Percentiles rank a stretch among this genome's conserved stretches.
These are phyloP conservation scores for Glycyrrhiza uralensis DNA, from an alignment of 306 rosid species.

Conservation along the genomic window DNA sequence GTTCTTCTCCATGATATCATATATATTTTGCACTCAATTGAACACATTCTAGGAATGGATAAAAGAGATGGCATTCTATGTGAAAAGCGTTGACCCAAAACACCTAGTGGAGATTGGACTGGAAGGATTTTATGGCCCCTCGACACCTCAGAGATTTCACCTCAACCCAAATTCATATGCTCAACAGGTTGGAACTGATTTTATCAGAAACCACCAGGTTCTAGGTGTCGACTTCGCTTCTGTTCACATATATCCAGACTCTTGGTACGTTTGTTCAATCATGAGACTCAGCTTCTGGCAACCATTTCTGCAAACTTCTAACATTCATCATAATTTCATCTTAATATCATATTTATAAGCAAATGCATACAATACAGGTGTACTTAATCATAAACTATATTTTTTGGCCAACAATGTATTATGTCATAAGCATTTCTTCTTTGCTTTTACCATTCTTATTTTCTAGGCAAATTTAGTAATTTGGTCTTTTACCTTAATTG, in stretches of 20 bases:
- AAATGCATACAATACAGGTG: neutral
- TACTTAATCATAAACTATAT: neutral
- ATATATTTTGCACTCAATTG: conserved; percentile 3
- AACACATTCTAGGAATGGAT: conserved; percentile 68
- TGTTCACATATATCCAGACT: conserved; percentile 87
- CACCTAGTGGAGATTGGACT: conserved; percentile 85
- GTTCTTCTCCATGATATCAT: neutral
- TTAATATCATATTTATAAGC: neutral
- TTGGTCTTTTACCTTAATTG: too few species aligned
- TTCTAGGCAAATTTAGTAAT: too few species aligned
- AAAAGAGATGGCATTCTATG: conserved; percentile 81
- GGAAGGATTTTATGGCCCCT: conserved; percentile 96
- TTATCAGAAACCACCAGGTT: conserved; percentile 85
- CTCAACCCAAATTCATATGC: conserved; percentile 88
- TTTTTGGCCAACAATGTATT: neutral
- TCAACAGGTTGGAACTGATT: conserved; percentile 91
- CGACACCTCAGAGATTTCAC: conserved; percentile 70
- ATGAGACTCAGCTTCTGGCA: conserved; percentile 4
- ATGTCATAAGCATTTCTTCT: neutral
- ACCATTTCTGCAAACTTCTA: neutral
- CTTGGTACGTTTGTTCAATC: conserved; percentile 56
- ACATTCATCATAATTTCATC: neutral
- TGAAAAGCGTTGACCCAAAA: conserved; percentile 86
- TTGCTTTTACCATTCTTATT: neutral
- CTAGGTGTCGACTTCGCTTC: conserved; percentile 93